Percentiles rank a stretch among this genome's conserved stretches.
Evolutionary conservation across 352 stramenopile species (phyloP).

Genomic region (Phytopythium vexans): DNA sequence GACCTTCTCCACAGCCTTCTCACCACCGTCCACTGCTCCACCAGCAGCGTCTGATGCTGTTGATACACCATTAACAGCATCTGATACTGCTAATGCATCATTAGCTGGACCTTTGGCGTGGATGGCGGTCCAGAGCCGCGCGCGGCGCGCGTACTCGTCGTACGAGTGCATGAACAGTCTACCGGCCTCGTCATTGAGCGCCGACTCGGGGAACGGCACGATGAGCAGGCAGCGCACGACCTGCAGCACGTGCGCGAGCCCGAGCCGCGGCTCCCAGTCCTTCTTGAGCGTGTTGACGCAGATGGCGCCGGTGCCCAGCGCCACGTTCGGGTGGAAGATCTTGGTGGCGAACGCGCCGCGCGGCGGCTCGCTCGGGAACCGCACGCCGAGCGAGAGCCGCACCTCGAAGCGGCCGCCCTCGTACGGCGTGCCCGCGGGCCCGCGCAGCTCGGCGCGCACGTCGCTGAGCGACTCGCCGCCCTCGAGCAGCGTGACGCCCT

Average conservation of each 20-base stretch:
- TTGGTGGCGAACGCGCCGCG: slow-evolving; percentile 97
- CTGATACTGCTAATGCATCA: slow-evolving; percentile 1
- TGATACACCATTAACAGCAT: too few species aligned
- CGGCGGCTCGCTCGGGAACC: slow-evolving; percentile 82
- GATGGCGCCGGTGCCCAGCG: slow-evolving; percentile 94
- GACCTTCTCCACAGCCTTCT: not conserved
- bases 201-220: slow-evolving; percentile 98
- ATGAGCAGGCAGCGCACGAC: slow-evolving; percentile 99
- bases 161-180: slow-evolving; percentile 99
- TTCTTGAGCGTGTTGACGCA: slow-evolving; percentile 99
- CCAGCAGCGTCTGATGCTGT: not conserved
- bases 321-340: slow-evolving; percentile 99
- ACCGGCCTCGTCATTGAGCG: slow-evolving; percentile 98
- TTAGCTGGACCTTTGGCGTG: slow-evolving; percentile 50
- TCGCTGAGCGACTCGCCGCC: slow-evolving; percentile 89
- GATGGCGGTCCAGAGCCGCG: slow-evolving; percentile 88
- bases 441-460: slow-evolving; percentile 95
- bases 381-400: slow-evolving; percentile 92
- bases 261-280: slow-evolving; percentile 95
- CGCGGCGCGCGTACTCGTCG: slow-evolving; percentile 93
- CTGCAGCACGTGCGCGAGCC: slow-evolving; percentile 95
- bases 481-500: slow-evolving; percentile 92
- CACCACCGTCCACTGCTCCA: not conserved
- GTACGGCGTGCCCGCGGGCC: slow-evolving; percentile 97
- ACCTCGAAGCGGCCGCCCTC: slow-evolving; percentile 95